These are phyloP conservation scores for Brassica napus DNA, from an alignment of 345 rosid species.

Conservation along the genomic window DNA sequence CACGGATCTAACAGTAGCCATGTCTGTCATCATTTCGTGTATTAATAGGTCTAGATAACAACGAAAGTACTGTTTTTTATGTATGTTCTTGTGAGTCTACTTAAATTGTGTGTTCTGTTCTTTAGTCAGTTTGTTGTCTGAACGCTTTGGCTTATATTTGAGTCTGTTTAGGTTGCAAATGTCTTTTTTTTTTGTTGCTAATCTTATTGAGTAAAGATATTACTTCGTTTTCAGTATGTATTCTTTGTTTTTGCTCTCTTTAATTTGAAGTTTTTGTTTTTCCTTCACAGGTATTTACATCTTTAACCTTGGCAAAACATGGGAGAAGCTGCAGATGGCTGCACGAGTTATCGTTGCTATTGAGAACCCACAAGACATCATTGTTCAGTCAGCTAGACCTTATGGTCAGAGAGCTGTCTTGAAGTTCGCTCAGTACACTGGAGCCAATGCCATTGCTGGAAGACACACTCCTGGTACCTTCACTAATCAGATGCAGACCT, in stretches of 20 bases:
- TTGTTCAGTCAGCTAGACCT: conserved; percentile 96
- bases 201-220: neutral
- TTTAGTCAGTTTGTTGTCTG: neutral
- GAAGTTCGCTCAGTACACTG: conserved; percentile 90
- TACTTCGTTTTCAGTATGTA: no score
- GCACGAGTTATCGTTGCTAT: conserved; percentile 84
- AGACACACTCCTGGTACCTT: conserved; percentile 99
- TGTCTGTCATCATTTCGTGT: neutral
- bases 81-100: neutral
- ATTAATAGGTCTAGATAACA: neutral
- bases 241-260: no score
- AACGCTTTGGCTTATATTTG: neutral
- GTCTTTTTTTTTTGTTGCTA: neutral
- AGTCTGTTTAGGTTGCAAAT: neutral
- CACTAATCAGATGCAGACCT: conserved; percentile 89
- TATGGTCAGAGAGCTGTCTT: conserved; percentile 96
- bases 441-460: conserved; percentile 93
- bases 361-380: conserved; percentile 88
- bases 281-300: conserved; percentile 67
- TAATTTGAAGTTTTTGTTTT: neutral
- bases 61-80: neutral
- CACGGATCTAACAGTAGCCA: neutral
- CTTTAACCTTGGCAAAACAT: conserved; percentile 86
- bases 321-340: conserved; percentile 86
- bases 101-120: neutral